Evolutionary conservation across 2,329 filamentous ascomycete genomes (phyloP), one percentile per base, ranked within the genome.

Genomic region (Hortaea werneckii): DNA sequence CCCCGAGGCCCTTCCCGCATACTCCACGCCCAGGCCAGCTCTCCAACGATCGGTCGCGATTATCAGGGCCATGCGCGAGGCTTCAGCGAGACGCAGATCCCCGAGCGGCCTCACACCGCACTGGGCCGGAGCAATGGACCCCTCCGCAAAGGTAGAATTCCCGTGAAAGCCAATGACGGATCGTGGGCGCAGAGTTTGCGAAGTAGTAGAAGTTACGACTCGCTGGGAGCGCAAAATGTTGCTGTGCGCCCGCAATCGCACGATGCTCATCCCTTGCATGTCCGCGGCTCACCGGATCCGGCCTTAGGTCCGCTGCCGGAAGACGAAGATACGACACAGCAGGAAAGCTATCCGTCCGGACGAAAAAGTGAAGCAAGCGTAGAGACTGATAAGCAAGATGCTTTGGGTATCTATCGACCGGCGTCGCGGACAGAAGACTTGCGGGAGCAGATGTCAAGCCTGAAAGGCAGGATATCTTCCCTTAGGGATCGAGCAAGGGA

Each of bases 391-490:
- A 20, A 30, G 35, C 27, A 40, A 28, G 34, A 57, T 46, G 54
- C 53, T 27, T 50, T 57, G 9, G 73, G 72, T 1, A 65, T 83
- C 6, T 76, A 76, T 27, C 76, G 85, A 12, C 82, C 85, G 2
- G 74, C 80, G 10, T 90, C 87, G 1, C 80, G 80, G n/a, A 75
- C 82, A 59, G 79, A 82, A 6, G 78, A 80, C 58, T 71, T 95
- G 38, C 86, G 87, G 49, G 83, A 87, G 53, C 87, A 94, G 62
- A 86, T 95, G 77, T 81, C 84, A 46, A 87, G 85, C 44, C 72
- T 95, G 40, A 89, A 88, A 60, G 86, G 85, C 49, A 87, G 87
- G 58, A 88, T 95, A 32, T 89, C 87, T 1, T 83, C 74, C 11
- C 66, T 95, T 37, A 83, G 85, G 55, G 80, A 88, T 51, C 82